phyloP scores from a whole-genome alignment of 106 monocot genomes.

The Acorus calamus region DNA sequence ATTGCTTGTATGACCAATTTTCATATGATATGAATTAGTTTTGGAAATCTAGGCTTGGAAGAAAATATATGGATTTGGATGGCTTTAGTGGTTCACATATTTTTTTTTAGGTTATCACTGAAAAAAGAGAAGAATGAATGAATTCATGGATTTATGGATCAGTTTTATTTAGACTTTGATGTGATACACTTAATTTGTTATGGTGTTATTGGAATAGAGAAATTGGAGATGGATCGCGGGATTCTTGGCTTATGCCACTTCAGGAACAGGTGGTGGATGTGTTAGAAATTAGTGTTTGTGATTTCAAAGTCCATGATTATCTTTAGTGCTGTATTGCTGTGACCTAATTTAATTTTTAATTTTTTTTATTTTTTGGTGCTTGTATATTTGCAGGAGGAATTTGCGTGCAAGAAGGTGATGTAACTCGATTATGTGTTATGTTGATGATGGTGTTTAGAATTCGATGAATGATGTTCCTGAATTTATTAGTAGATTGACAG shows the following conservation, averaged over 20 bases:
- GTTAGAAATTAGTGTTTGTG: not conserved
- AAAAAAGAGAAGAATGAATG: not conserved
- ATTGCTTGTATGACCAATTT: conserved; percentile 31
- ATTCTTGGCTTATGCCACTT: conserved; percentile 77
- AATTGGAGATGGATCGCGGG: conserved; percentile 70
- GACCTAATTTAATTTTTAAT: not conserved
- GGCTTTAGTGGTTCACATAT: not conserved
- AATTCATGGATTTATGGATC: not conserved
- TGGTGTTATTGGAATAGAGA: conserved; percentile 30
- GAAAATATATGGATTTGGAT: too few species aligned
- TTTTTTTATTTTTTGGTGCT: not conserved
- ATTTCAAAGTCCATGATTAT: not conserved
- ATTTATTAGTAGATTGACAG: conserved; percentile 17
- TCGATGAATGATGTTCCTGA: too few species aligned
- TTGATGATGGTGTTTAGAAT: too few species aligned
- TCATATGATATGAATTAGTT: too few species aligned
- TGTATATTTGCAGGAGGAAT: conserved; percentile 34
- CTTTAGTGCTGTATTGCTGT: not conserved
- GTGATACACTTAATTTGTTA: not conserved
- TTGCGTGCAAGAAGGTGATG: conserved; percentile 64
- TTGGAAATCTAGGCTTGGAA: too few species aligned
- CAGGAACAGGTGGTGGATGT: conserved; percentile 42
- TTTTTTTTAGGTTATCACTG: not conserved
- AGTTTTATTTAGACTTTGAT: not conserved
- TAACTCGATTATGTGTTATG: not conserved